A percentile compares a stretch with the other conserved stretches of the same genome.
Evolutionary conservation across 2,329 filamentous ascomycete species (phyloP).

Genomic region (Didymella arachidicola): DNA sequence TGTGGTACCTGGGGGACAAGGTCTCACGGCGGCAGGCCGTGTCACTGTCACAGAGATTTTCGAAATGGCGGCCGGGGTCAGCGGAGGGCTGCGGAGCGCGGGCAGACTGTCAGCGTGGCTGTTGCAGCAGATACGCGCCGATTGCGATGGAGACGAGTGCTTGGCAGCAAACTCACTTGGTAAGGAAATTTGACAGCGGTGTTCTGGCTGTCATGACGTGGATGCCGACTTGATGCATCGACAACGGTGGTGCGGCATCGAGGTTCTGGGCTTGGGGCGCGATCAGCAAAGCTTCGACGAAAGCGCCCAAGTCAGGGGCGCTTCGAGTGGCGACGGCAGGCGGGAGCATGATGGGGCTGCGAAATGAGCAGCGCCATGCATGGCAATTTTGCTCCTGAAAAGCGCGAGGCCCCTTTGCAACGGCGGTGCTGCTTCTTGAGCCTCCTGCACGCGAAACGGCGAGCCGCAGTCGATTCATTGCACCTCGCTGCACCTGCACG

Average conservation of each 20-base stretch:
- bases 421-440: slow-evolving; percentile 11
- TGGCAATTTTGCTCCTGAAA: slow-evolving; percentile 23
- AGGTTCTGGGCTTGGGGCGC: slow-evolving; percentile 19
- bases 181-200: not conserved
- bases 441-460: slow-evolving; percentile 19
- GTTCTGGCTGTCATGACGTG: slow-evolving; percentile 17
- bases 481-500: not conserved
- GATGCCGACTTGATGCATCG: slow-evolving; percentile 15
- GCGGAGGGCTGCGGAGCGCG: not conserved
- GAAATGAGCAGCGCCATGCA: slow-evolving; percentile 16
- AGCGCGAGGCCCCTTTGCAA: slow-evolving; percentile 20
- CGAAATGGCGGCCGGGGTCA: slow-evolving; percentile 6
- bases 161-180: slow-evolving; percentile 1
- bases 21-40: slow-evolving; percentile 16
- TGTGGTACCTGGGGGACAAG: slow-evolving; percentile 6
- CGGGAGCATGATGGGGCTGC: slow-evolving; percentile 17
- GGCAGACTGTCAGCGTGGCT: not conserved
- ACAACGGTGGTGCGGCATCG: slow-evolving; percentile 20
- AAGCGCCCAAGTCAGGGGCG: slow-evolving; percentile 20
- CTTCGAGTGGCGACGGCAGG: slow-evolving; percentile 12
- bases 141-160: slow-evolving; percentile 4
- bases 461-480: not conserved
- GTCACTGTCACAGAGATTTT: slow-evolving; percentile 2
- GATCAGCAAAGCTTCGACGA: slow-evolving; percentile 17
- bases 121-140: not conserved